A percentile compares a stretch with the other conserved stretches of the same genome.
These are phyloP conservation scores for Cinnamomum micranthum DNA, from an alignment of 164 flowering plant genomes.

Conservation along the genomic window DNA sequence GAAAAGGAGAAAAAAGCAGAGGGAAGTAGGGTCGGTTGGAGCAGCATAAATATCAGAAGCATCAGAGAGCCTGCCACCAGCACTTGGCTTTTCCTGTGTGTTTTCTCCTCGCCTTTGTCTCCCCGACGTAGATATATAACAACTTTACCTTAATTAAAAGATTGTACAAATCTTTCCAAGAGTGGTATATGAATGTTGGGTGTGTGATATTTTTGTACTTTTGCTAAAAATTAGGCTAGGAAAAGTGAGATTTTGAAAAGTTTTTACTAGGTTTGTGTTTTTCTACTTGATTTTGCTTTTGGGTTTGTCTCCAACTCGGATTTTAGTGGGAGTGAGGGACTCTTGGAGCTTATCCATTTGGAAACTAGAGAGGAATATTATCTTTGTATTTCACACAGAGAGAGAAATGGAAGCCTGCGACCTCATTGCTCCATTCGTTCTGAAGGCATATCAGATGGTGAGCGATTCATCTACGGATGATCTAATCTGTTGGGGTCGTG, in stretches of 20 bases:
- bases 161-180: not conserved
- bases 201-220: too few relatives aligned
- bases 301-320: not conserved
- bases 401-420: conserved; percentile 21
- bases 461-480: conserved; percentile 59
- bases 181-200: not conserved
- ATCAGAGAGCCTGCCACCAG: not conserved
- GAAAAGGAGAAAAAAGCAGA: not conserved
- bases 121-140: not conserved
- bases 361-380: not conserved
- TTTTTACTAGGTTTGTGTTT: too few relatives aligned
- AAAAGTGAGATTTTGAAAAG: too few relatives aligned
- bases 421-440: conserved; percentile 65
- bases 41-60: conserved; percentile 2
- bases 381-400: not conserved
- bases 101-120: not conserved
- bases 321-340: not conserved
- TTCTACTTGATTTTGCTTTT: too few relatives aligned
- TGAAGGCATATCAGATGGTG: conserved; percentile 88
- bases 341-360: not conserved
- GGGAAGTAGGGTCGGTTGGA: not conserved
- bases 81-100: not conserved
- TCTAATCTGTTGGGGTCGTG: conserved; percentile 62
- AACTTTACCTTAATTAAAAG: not conserved
- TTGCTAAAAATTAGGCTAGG: too few relatives aligned